Evolutionary conservation across 2,329 filamentous ascomycete genomes (phyloP), one percentile per base, ranked within the genome.

Genomic region (Penicillium brasilianum): DNA sequence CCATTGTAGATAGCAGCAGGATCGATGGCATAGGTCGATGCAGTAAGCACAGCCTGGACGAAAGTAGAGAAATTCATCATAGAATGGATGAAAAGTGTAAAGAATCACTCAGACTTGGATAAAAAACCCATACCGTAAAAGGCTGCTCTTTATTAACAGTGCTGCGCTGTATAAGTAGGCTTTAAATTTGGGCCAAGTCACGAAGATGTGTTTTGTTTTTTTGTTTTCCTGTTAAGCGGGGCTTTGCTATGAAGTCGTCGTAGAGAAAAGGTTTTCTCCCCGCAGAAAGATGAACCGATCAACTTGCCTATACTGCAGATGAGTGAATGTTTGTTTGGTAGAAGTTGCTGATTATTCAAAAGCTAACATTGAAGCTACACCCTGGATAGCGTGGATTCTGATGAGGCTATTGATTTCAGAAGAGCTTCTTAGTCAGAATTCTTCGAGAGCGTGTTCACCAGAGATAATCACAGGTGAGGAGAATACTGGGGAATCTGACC

Each of bases 1-100:
- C 60, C 65, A 20, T 60, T 50, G 39, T 67, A 66, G 39, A 54
- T 11, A 6, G 34, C 37, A n/a, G 34, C 51, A 28, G 51, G 51
- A 10, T 54, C 20, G 22, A 54, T 20, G 34, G 51, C 25, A n/a
- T 41, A 30, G 20, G 36, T 9, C 14, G 51, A 41, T n/a, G 30
- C 13, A n/a, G 14, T 13, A 41, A 41, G 16, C 22, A 34, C 5
- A 13, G 20, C 22, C 2, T 54, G 51, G 8, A 41, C 16, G 13
- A 41, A 8, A 7, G 16, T 54, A 39, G 22, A 41, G 11, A 22
- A 22, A 54, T 22, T 16, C 51, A 54, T 54, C 14, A 30, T 18
- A 36, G 30, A 28, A 3, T 30, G 32, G 4, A 36, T 16, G n/a
- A 36, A 22, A 7, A 3, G 22, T 10, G 14, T 51, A 30, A 36